Percentiles rank a stretch among this genome's conserved stretches.
These are phyloP conservation scores for Kwoniella shivajii DNA, from an alignment of 1,284 basidiomycete genomes.

Conservation along the genomic window DNA sequence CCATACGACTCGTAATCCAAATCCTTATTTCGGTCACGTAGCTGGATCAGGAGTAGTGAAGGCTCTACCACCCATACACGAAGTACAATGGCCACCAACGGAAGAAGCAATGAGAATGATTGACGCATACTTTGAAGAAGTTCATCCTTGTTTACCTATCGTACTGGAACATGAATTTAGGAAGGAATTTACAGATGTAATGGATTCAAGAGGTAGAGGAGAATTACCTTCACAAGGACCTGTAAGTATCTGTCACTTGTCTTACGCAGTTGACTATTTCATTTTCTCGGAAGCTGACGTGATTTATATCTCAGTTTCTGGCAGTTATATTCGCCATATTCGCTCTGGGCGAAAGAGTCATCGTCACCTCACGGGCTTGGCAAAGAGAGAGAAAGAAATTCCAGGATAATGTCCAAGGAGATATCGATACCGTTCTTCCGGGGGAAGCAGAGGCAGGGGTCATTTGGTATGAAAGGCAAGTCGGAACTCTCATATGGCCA, in stretches of 20 bases:
- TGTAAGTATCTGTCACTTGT: conserved; percentile 15
- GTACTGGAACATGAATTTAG: conserved; percentile 80
- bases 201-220: conserved; percentile 60
- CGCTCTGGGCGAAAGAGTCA: conserved; percentile 66
- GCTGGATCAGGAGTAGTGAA: conserved; percentile 83
- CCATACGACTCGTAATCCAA: conserved; percentile 62
- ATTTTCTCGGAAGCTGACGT: not conserved
- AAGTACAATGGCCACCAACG: conserved; percentile 80
- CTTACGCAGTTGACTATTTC: not conserved
- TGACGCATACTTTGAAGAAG: conserved; percentile 76
- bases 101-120: conserved; percentile 84
- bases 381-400: conserved; percentile 65
- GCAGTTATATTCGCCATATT: conserved; percentile 83
- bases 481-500: not conserved
- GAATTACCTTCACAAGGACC: conserved; percentile 16
- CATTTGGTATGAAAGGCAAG: conserved; percentile 48
- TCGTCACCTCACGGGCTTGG: conserved; percentile 61
- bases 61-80: conserved; percentile 77
- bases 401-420: conserved; percentile 2
- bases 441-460: conserved; percentile 52
- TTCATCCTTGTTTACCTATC: conserved; percentile 82
- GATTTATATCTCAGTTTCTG: no score
- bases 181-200: conserved; percentile 67
- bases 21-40: conserved; percentile 82
- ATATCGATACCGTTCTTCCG: conserved; percentile 35